Evolutionary conservation across 2,329 filamentous ascomycete species (phyloP), one percentile per base, ranked within the genome.

Genomic region (Calonectria crousiana): DNA sequence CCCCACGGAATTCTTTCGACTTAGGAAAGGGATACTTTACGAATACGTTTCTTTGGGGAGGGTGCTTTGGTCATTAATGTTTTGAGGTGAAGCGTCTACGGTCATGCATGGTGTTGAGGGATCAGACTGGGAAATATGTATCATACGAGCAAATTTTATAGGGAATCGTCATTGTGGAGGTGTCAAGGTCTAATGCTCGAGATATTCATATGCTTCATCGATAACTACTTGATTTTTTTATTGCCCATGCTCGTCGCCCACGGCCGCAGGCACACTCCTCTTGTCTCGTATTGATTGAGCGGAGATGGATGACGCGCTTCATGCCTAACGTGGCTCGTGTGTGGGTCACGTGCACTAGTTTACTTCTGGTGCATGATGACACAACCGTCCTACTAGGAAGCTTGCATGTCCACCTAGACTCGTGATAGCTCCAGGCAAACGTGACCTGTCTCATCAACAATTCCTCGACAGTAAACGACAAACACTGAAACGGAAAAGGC

Each of bases 271-370:
- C 44, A 47, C 44, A 23, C 44, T 13, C 44, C 32, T 38, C 53
- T 20, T 38, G 53, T 58, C 32, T 58, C 53, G 30, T 34, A 58
- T 58, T 58, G 18, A 41, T 10, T 34, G 28, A 18, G 34, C 36
- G 56, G 56, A 26, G 23, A 60, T 34, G 34, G 56, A 62, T 62
- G 56, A 72, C 34, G 65, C 52, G 38, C 66, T 47, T 58, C 30
- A 16, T n/a, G 56, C 38, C 10, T n/a, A 47, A 38, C 16, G 62
- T 53, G 60, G 68, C 71, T 72, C 23, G 65, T 71, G 62, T 28
- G n/a, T 8, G 64, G 64, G 74, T 84, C 82, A 84, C 82, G 83
- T 83, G 82, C 79, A 14, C 66, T 52, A 51, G 71, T 74, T 69
- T 71, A 77, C 74, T 74, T 60, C 69, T 70, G 67, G 74, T 71